Conservation (phyloP, 169 alveolate genomes). For the Eimeria sp. region DNA sequence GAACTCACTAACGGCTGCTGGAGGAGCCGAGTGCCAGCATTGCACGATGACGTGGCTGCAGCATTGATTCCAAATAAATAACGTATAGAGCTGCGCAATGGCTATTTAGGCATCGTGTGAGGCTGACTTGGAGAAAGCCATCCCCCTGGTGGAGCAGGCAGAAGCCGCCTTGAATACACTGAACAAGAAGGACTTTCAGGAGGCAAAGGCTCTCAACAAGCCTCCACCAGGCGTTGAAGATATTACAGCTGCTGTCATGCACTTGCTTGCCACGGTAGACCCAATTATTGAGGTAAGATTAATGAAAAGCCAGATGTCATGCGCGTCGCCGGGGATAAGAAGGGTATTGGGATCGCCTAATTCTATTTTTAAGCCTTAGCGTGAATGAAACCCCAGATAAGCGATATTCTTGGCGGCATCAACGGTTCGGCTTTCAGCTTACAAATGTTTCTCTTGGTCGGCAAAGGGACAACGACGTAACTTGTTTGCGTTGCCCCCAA, state of each 20-base stretch:
- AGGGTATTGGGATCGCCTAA: neutral
- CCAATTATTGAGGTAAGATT: constrained; percentile 70
- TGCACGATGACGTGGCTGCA: neutral
- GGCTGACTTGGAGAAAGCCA: constrained; percentile 94
- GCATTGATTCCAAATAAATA: neutral
- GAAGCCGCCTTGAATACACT: constrained; percentile 95
- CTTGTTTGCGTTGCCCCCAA: neutral
- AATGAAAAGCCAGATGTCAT: neutral
- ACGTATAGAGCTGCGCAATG: neutral
- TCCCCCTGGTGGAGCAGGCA: constrained; percentile 96
- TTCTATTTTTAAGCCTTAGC: neutral
- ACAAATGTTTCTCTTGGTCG: neutral
- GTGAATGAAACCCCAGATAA: neutral
- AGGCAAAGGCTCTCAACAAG: constrained; percentile 94
- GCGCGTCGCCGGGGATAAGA: neutral
- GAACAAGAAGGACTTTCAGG: constrained; percentile 96
- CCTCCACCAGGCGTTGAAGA: constrained; percentile 98
- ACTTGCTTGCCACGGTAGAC: constrained; percentile 95
- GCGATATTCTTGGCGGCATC: neutral
- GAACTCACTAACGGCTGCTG: neutral
- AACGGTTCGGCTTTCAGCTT: neutral
- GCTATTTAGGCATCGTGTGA: constrained; percentile 89
- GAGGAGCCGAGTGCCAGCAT: neutral
- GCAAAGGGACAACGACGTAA: neutral
- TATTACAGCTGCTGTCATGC: constrained; percentile 96